Conservation (phyloP, 2,329 filamentous ascomycete genomes). For the Trichoderma atrobrunneum region DNA sequence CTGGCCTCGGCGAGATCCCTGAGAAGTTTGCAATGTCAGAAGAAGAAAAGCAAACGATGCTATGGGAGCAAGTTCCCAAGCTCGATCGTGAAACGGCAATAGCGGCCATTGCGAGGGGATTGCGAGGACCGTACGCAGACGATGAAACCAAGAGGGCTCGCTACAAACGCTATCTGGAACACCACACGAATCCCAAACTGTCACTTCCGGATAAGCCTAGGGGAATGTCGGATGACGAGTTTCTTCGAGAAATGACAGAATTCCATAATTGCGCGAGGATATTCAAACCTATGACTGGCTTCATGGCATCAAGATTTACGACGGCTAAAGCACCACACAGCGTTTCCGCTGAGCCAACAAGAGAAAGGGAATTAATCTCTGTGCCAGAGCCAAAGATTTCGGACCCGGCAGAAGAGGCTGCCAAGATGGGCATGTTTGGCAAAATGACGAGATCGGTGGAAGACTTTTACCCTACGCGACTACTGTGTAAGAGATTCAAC, state of each 20-base stretch:
- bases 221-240: slow-evolving; percentile 63
- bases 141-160: slow-evolving; percentile 75
- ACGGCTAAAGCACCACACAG: slow-evolving; percentile 54
- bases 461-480: slow-evolving; percentile 74
- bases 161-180: slow-evolving; percentile 78
- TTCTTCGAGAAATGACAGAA: slow-evolving; percentile 73
- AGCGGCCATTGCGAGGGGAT: slow-evolving; percentile 64
- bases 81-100: slow-evolving; percentile 65
- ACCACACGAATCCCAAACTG: slow-evolving; percentile 52
- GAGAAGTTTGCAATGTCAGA: slow-evolving; percentile 60
- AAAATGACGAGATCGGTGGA: slow-evolving; percentile 71
- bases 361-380: slow-evolving; percentile 28
- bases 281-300: slow-evolving; percentile 86
- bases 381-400: slow-evolving; percentile 34
- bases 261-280: slow-evolving; percentile 66
- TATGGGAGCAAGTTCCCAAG: slow-evolving; percentile 59
- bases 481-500: slow-evolving; percentile 94
- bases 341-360: slow-evolving; percentile 24
- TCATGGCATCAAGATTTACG: slow-evolving; percentile 93
- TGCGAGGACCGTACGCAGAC: slow-evolving; percentile 74
- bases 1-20: slow-evolving; percentile 71
- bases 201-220: slow-evolving; percentile 51
- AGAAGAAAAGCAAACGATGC: slow-evolving; percentile 58
- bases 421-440: slow-evolving; percentile 89
- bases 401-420: slow-evolving; percentile 82